Evolutionary conservation across 2,329 filamentous ascomycete species (phyloP).

Genomic region (Alternaria brassicae): DNA sequence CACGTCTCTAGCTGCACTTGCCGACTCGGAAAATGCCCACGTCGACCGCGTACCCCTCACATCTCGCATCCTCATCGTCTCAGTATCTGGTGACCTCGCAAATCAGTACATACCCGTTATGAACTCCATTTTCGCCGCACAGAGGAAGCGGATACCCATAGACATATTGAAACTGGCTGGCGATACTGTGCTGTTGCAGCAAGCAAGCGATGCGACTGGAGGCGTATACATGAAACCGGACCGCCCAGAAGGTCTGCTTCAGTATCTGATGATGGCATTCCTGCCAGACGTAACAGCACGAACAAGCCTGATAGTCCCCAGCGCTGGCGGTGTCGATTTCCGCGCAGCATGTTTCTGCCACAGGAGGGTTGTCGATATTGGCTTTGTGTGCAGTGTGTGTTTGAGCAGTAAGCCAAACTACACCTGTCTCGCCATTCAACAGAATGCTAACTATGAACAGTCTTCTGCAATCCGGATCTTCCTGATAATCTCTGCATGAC

Average conservation of each 20-base stretch:
- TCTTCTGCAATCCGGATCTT: constrained; percentile 47
- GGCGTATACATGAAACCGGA: constrained; percentile 71
- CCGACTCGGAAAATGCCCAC: constrained; percentile 48
- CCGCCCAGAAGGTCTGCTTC: constrained; percentile 69
- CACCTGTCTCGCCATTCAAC: constrained; percentile 10
- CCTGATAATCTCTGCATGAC: constrained; percentile 48
- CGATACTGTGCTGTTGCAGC: constrained; percentile 90
- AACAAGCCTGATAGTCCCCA: constrained; percentile 75
- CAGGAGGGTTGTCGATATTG: constrained; percentile 85
- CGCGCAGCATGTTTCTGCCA: constrained; percentile 99
- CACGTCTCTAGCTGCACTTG: constrained; percentile 54
- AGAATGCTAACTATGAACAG: constrained; percentile 26
- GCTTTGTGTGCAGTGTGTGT: constrained; percentile 96
- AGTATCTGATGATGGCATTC: constrained; percentile 95
- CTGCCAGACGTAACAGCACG: constrained; percentile 73
- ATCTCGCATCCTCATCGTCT: constrained; percentile 86
- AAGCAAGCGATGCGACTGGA: constrained; percentile 78
- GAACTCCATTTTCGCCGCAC: constrained; percentile 97
- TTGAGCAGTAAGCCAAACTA: constrained; percentile 69
- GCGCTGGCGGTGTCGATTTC: constrained; percentile 89
- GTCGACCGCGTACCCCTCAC: constrained; percentile 63
- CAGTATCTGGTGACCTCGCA: constrained; percentile 85
- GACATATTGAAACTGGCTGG: constrained; percentile 89
- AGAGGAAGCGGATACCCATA: constrained; percentile 85
- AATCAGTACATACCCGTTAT: constrained; percentile 97